A percentile compares a stretch with the other conserved stretches of the same genome.
Conservation (phyloP, 768 basidiomycete genomes). For the Kockovaella imperatae region DNA sequence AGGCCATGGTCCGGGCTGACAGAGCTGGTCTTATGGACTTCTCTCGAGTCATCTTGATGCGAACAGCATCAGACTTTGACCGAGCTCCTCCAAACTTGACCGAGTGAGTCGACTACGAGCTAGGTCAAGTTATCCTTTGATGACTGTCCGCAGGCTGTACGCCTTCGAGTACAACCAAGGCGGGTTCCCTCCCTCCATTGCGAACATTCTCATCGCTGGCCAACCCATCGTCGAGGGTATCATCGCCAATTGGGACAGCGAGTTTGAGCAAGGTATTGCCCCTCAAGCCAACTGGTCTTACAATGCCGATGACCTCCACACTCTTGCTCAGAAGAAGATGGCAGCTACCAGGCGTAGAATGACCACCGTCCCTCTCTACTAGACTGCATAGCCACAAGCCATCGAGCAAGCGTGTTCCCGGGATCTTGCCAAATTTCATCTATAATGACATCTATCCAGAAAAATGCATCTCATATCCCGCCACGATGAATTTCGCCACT, state of each 20-base stretch:
- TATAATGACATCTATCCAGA: too few species aligned
- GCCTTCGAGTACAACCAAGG: conserved; percentile 40
- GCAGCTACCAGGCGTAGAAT: too few species aligned
- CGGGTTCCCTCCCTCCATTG: conserved; percentile 43
- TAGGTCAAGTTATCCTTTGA: conserved; percentile 29
- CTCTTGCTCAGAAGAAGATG: conserved; percentile 11
- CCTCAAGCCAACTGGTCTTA: conserved; percentile 28
- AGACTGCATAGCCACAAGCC: too few species aligned
- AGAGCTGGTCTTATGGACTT: conserved; percentile 45
- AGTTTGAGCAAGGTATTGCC: conserved; percentile 42
- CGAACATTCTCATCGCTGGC: conserved; percentile 47
- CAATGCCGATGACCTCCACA: conserved; percentile 22
- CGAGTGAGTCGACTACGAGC: conserved; percentile 40
- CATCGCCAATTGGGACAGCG: conserved; percentile 43
- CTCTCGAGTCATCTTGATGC: conserved; percentile 45
- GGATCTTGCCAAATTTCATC: too few species aligned
- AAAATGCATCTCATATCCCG: too few species aligned
- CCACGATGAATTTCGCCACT: too few species aligned
- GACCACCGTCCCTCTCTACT: too few species aligned
- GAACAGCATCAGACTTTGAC: conserved; percentile 37
- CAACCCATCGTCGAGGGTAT: conserved; percentile 46
- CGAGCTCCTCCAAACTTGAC: conserved; percentile 11
- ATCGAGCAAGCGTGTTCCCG: too few species aligned
- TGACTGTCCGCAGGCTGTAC: conserved; percentile 20
- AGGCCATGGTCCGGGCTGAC: conserved; percentile 46